Base-by-base conservation (phyloP, 495 filamentous ascomycete genomes). In the Talaromyces borbonicus region DNA sequence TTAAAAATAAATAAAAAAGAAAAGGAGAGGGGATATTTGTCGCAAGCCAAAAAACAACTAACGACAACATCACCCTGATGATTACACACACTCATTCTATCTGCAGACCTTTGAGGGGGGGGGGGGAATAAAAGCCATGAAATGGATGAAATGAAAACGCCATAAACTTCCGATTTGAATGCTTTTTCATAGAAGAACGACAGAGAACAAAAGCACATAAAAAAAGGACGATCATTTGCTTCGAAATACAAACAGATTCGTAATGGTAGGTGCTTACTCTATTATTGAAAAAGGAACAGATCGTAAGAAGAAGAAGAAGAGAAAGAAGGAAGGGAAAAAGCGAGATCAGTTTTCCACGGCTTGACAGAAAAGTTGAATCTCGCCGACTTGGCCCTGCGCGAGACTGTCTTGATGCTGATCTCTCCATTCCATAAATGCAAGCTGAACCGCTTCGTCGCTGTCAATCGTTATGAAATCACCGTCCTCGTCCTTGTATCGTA, bases 401-500 rank as follows among this genome's bases (percentile, higher is more conserved):
- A 79, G 75, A 59, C 74, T 73, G 15, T 78, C 76, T 15, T 73
- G 74, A 51, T 84, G 75, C 49, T 81, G 77, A 50, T 92, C 87
- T 43, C 84, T 79, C 84, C 87, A 95, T 51, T 90, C 88, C 63
- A 89, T 80, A 56, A 97, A 96, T 14, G 92, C 92, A 36, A 86
- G 83, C 52, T 88, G 84, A 18, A 98, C 90, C 47, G 95, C 92
- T 52, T 98, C 92, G 52, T 98, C 90, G 45, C 83, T 86, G 56
- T 90, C 80, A 51, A 98, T 97, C 14, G 79, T 90, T 35, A 98
- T 85, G 55, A 80, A 89, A 56, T 97, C 93, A 8, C 84, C 85
- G 51, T 95, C 87, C 48, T 95, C 90, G 57, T 98, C 93, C 38
- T 80, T 75, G 62, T 97, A 98, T 47, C 85, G 84, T 36, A 98